phyloP scores from a whole-genome alignment of 805 yeast species.

The Kockiozyma suomiensis region DNA sequence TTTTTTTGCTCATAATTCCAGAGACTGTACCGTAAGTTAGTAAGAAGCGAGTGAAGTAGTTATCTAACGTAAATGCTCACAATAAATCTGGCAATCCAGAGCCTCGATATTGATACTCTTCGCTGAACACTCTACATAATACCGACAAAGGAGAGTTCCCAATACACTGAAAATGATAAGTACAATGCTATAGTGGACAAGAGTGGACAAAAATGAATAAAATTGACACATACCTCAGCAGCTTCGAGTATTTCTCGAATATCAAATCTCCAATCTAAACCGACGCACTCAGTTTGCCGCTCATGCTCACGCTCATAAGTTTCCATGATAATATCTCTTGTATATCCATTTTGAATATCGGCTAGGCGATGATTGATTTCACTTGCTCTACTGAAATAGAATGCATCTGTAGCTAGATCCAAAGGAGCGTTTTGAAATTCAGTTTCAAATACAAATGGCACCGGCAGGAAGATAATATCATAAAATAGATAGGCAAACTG shows the following conservation, averaged over 20 bases:
- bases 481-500: conserved; percentile 43
- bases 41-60: no score
- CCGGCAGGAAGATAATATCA: conserved; percentile 34
- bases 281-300: conserved; percentile 37
- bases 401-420: conserved; percentile 36
- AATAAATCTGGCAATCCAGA: conserved; percentile 46
- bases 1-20: conserved; percentile 35
- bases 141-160: conserved; percentile 30
- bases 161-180: conserved; percentile 24
- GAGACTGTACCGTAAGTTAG: conserved; percentile 28
- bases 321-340: neutral
- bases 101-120: conserved; percentile 36
- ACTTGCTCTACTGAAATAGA: conserved; percentile 33
- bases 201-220: no score
- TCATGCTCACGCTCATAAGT: conserved; percentile 30
- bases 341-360: conserved; percentile 21
- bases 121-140: conserved; percentile 35
- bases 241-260: conserved; percentile 34
- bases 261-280: conserved; percentile 41
- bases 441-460: conserved; percentile 40
- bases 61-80: no score
- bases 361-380: conserved; percentile 37
- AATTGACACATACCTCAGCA: conserved; percentile 20
- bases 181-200: no score
- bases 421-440: conserved; percentile 42